Percentiles rank a stretch among this genome's conserved stretches.
phyloP scores from a whole-genome alignment of 306 rosid genomes.

The Vachellia pachyceras region DNA sequence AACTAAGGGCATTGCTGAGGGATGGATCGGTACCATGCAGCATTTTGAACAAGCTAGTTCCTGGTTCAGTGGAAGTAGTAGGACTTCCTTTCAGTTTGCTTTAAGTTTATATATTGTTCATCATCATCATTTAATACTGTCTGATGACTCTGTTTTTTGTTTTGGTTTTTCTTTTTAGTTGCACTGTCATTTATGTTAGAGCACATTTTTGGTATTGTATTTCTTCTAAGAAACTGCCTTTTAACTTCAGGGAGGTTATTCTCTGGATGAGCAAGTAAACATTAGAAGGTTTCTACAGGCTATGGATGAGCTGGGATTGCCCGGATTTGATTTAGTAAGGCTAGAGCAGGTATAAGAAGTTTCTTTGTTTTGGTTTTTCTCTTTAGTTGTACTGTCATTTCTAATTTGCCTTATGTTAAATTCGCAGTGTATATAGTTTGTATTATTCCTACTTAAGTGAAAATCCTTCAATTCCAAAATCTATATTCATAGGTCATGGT shows the following conservation, averaged over 20 bases:
- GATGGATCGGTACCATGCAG: conserved; percentile 84
- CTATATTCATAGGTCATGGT: no score
- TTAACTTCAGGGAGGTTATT: conserved; percentile 61
- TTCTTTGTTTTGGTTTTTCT: no score
- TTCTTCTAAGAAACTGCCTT: conserved; percentile 32
- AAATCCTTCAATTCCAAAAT: no score
- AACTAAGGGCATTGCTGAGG: conserved; percentile 66
- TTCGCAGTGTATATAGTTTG: no score
- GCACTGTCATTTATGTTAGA: conserved; percentile 24
- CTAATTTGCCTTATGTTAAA: no score
- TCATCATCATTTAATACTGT: not conserved
- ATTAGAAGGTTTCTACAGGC: conserved; percentile 73
- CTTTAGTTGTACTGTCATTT: no score
- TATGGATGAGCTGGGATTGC: conserved; percentile 79
- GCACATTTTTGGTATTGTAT: not conserved
- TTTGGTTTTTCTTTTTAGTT: not conserved
- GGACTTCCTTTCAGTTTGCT: conserved; percentile 34
- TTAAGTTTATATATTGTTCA: conserved; percentile 14
- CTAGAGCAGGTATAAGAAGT: conserved; percentile 77
- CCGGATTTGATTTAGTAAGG: conserved; percentile 74
- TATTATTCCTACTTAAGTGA: no score
- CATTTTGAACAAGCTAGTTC: conserved; percentile 73
- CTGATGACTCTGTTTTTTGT: conserved; percentile 4
- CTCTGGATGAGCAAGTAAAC: conserved; percentile 45
- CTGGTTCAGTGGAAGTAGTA: conserved; percentile 68